Evolutionary conservation across 345 rosid genomes (phyloP), one percentile per base, ranked within the genome.

Genomic region (Euphorbia peplus): DNA sequence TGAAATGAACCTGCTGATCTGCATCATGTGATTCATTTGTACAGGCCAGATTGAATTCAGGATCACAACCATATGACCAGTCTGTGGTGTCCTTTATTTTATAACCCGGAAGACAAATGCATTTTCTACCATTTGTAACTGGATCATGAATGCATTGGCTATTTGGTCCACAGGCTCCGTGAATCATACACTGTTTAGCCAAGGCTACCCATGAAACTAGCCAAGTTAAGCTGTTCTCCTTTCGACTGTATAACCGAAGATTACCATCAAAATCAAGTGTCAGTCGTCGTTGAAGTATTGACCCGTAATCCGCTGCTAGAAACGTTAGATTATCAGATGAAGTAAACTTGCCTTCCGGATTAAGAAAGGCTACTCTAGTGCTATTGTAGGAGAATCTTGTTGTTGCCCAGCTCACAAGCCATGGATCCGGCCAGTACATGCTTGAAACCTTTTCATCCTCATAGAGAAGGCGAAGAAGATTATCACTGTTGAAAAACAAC

Each of bases 391-490:
- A 21, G 32, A 55, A 55, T 55, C 60, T 55, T 0, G 14, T 15
- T 10, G 60, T 55, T 25, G 60, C 60, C 32, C 32, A 55, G 32
- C 18, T 55, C 2, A 55, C 60, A 55, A 55, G 60, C 60, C 60
- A 55, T 12, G 60, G 60, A 3, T 21, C 18, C 21, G 60, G 60
- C 60, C 60, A 55, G 15, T 55, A 55, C 10, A 55, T 55, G 18
- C 60, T 55, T 2, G 60, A n/a, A 25, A 55, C 28, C 32, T 24
- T 4, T 24, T 28, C 18, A 55, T 15, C 32, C 9, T 55, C 60
- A 55, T 55, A 55, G 13, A 55, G 32, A 55, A 55, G 60, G 25
- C 60, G 60, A 55, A 55, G 60, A 22, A 55, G 32, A 55, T 55
- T 55, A 55, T 55, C 60, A 25, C 28, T 55, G 18, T 55, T 55